phyloP scores from a whole-genome alignment of 345 rosid species.

The Mallotus nudiflorus region DNA sequence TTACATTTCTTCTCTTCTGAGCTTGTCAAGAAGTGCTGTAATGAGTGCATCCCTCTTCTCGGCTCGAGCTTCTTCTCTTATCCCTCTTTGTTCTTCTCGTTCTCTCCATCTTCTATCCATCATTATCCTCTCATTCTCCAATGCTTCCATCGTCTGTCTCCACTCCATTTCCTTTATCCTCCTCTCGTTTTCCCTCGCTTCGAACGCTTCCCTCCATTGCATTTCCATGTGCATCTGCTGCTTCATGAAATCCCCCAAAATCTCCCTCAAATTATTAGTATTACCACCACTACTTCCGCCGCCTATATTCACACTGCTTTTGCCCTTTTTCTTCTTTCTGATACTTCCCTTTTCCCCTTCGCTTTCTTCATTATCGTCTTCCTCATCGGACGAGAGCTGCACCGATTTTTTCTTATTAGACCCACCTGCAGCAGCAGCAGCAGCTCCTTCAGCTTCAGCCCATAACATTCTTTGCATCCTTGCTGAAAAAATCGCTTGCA shows the following conservation, averaged over 20 bases:
- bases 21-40: conserved; percentile 69
- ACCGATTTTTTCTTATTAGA: conserved; percentile 43
- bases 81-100: conserved; percentile 83
- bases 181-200: conserved; percentile 74
- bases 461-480: conserved; percentile 79
- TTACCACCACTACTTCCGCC: conserved; percentile 14
- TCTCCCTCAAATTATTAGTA: conserved; percentile 42
- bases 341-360: conserved; percentile 39
- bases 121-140: conserved; percentile 85
- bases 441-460: conserved; percentile 69
- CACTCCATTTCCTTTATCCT: conserved; percentile 80
- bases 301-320: conserved; percentile 22
- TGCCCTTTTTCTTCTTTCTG: conserved; percentile 58
- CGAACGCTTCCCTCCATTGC: conserved; percentile 85
- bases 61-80: conserved; percentile 92
- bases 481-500: conserved; percentile 58
- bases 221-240: conserved; percentile 75
- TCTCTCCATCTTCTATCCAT: conserved; percentile 89
- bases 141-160: conserved; percentile 75
- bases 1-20: conserved; percentile 54
- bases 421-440: conserved; percentile 60
- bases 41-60: conserved; percentile 86
- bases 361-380: conserved; percentile 59
- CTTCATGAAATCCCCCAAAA: conserved; percentile 77
- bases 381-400: conserved; percentile 74